Percentiles rank a stretch among this genome's conserved stretches.
Evolutionary conservation across 2,329 filamentous ascomycete species (phyloP).

Genomic region (Verticillium nonalfalfae): DNA sequence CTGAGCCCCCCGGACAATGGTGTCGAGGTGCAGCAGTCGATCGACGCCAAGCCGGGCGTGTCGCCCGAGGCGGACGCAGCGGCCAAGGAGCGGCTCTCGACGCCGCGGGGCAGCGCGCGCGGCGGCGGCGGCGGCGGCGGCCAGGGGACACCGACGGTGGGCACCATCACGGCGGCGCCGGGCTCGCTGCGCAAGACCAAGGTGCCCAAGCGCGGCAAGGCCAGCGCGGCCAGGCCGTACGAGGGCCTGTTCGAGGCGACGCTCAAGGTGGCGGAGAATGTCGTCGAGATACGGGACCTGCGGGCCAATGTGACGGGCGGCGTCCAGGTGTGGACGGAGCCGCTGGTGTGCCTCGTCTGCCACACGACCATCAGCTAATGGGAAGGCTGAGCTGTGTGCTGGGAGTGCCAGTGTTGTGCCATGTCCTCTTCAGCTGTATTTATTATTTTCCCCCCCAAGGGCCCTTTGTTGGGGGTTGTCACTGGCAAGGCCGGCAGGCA

Average conservation of each 20-base stretch:
- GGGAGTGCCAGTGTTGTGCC: not conserved
- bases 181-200: slow-evolving; percentile 22
- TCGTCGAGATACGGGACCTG: slow-evolving; percentile 46
- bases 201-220: slow-evolving; percentile 26
- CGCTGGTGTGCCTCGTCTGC: slow-evolving; percentile 44
- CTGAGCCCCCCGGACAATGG: slow-evolving; percentile 46
- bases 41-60: slow-evolving; percentile 43
- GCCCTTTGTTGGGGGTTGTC: no score
- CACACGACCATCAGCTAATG: slow-evolving; percentile 25
- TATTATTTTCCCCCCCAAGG: not conserved
- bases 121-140: no score
- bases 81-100: slow-evolving; percentile 1
- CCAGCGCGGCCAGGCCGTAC: slow-evolving; percentile 42
- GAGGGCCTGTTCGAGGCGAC: slow-evolving; percentile 44
- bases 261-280: slow-evolving; percentile 28
- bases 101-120: slow-evolving; percentile 13
- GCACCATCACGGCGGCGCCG: slow-evolving; percentile 3
- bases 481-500: no score
- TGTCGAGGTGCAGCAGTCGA: slow-evolving; percentile 43
- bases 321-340: slow-evolving; percentile 47
- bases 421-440: not conserved
- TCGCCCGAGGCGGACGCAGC: slow-evolving; percentile 22
- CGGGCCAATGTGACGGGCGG: slow-evolving; percentile 39
- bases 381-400: not conserved
- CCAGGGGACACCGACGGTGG: slow-evolving; percentile 7